Evolutionary conservation across 345 rosid genomes (phyloP).

Genomic region (Eucalyptus caleyi): DNA sequence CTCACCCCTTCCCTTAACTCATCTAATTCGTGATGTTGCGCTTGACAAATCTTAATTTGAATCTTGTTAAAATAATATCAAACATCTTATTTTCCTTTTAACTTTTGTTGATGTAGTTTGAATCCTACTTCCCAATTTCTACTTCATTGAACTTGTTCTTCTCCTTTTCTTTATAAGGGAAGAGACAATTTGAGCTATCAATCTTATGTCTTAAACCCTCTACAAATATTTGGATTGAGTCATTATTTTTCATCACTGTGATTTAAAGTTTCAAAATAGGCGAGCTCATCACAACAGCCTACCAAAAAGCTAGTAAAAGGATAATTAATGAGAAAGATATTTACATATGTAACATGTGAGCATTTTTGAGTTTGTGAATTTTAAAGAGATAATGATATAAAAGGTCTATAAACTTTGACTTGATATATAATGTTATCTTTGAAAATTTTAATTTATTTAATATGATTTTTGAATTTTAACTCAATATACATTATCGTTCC

Average conservation of each 20-base stretch:
- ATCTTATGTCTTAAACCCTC: not conserved
- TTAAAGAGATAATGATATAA: not conserved
- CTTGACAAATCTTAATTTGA: not conserved
- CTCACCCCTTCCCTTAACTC: not conserved
- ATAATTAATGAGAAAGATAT: not conserved
- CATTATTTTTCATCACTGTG: not conserved
- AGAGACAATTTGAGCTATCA: accelerated
- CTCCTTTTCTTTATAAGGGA: not conserved
- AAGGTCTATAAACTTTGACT: accelerated
- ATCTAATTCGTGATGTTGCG: not conserved
- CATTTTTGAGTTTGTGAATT: not conserved
- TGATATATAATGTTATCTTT: accelerated
- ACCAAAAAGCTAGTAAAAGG: not conserved
- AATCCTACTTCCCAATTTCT: not conserved
- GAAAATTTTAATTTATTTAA: not conserved
- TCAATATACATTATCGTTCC: accelerated
- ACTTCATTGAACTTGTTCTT: not conserved
- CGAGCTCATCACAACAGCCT: accelerated
- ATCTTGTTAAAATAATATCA: not conserved
- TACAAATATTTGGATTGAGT: not conserved
- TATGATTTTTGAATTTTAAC: accelerated
- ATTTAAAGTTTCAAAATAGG: not conserved
- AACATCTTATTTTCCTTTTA: not conserved
- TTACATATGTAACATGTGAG: not conserved
- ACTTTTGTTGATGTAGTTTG: not conserved